These are phyloP conservation scores for Stramenopiles sp. DNA, from an alignment of 352 stramenopile species.

Conservation along the genomic window DNA sequence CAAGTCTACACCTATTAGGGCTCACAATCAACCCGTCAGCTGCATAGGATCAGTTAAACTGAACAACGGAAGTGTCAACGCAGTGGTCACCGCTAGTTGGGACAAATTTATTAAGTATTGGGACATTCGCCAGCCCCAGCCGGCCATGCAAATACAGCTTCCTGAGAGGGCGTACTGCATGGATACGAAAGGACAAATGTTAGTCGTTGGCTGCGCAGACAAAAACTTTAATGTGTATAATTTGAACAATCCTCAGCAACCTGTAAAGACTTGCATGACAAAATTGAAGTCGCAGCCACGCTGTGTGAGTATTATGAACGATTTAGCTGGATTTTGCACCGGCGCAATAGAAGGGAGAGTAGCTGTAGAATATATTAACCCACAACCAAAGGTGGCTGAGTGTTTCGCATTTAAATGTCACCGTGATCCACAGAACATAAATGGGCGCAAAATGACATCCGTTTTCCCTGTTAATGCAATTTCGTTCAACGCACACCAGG, in stretches of 20 bases:
- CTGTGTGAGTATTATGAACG: conserved; percentile 61
- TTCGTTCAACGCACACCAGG: conserved; percentile 63
- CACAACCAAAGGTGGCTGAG: conserved; percentile 31
- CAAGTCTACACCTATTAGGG: conserved; percentile 47
- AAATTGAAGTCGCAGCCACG: conserved; percentile 65
- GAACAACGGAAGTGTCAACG: conserved; percentile 30
- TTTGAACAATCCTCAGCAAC: conserved; percentile 54
- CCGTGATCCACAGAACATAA: conserved; percentile 37
- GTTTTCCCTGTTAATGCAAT: conserved; percentile 71
- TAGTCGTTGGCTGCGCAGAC: conserved; percentile 78
- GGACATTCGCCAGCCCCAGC: conserved; percentile 66
- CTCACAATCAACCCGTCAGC: conserved; percentile 31
- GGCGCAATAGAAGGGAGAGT: conserved; percentile 69
- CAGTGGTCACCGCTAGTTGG: conserved; percentile 78
- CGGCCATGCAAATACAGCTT: conserved; percentile 60
- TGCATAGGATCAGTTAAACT: conserved; percentile 20
- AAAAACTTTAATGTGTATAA: conserved; percentile 61
- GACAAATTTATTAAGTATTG: conserved; percentile 89
- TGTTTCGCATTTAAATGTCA: conserved; percentile 79
- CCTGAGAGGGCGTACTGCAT: conserved; percentile 79
- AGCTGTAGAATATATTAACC: conserved; percentile 60
- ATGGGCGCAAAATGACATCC: conserved; percentile 26
- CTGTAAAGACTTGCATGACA: conserved; percentile 40
- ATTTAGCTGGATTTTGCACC: conserved; percentile 58
- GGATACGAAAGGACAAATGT: conserved; percentile 68